Evolutionary conservation across 1,284 basidiomycete genomes (phyloP).

Genomic region (Trichosporon coremiiforme): DNA sequence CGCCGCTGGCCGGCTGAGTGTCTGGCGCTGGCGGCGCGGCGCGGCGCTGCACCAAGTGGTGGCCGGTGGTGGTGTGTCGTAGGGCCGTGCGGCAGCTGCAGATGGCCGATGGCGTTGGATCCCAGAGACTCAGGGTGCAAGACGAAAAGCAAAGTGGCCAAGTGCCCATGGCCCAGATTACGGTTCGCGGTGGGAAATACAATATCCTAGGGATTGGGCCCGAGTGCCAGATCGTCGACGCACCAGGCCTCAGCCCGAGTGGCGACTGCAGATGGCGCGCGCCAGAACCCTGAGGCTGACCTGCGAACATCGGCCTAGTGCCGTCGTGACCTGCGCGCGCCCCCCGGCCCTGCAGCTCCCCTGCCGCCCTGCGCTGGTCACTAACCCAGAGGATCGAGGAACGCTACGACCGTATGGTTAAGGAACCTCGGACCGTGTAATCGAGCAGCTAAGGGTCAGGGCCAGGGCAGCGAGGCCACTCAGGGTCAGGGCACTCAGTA

Average conservation of each 20-base stretch:
- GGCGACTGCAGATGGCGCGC: neutral
- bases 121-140: neutral
- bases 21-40: neutral
- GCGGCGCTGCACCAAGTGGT: neutral
- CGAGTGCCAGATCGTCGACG: conserved; percentile 10
- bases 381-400: conserved; percentile 14
- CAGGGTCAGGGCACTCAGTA: conserved; percentile 5
- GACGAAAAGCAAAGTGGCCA: neutral
- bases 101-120: conserved; percentile 8
- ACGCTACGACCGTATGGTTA: neutral
- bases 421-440: conserved; percentile 19
- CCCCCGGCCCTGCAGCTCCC: neutral
- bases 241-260: neutral
- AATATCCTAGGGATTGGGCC: conserved; percentile 16
- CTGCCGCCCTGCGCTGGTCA: neutral
- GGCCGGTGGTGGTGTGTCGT: neutral
- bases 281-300: conserved; percentile 8
- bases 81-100: neutral
- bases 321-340: neutral
- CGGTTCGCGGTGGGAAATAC: conserved; percentile 14
- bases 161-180: neutral
- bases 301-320: conserved; percentile 12
- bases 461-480: neutral
- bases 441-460: conserved; percentile 13
- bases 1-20: neutral